phyloP scores from a whole-genome alignment of 495 filamentous ascomycete species.

The Letharia lupina region DNA sequence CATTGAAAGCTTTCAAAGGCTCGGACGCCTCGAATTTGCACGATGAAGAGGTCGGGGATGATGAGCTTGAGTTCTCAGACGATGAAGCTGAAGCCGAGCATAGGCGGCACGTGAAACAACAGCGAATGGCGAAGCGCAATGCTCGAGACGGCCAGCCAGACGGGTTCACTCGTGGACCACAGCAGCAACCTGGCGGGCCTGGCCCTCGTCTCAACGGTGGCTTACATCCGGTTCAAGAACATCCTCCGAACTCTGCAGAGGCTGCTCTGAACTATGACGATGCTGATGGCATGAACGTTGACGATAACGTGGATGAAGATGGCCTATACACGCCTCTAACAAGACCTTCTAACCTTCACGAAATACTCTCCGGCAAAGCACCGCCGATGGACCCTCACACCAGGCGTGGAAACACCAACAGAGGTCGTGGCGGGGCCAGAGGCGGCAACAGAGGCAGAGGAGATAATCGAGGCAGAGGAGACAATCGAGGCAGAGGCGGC shows the following conservation, averaged over 20 bases:
- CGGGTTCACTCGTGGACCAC: constrained; percentile 23
- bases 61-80: constrained; percentile 90
- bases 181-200: constrained; percentile 33
- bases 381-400: constrained; percentile 38
- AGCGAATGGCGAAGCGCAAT: constrained; percentile 45
- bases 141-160: constrained; percentile 30
- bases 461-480: constrained; percentile 34
- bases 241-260: neutral
- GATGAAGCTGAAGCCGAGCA: constrained; percentile 87
- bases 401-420: constrained; percentile 31
- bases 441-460: constrained; percentile 44
- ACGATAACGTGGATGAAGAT: constrained; percentile 51
- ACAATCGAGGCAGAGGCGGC: constrained; percentile 27
- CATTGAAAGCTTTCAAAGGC: constrained; percentile 65
- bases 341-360: constrained; percentile 51
- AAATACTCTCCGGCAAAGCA: constrained; percentile 41
- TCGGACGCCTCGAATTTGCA: constrained; percentile 90
- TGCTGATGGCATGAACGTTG: constrained; percentile 30
- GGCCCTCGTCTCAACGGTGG: constrained; percentile 28
- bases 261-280: constrained; percentile 24
- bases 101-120: constrained; percentile 56
- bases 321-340: constrained; percentile 60
- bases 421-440: constrained; percentile 34
- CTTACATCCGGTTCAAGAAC: constrained; percentile 36
- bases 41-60: constrained; percentile 81